A percentile compares a stretch with the other conserved stretches of the same genome.
Conservation (phyloP, 108 stramenopile species). For the Hondaea fermentalgiana region DNA sequence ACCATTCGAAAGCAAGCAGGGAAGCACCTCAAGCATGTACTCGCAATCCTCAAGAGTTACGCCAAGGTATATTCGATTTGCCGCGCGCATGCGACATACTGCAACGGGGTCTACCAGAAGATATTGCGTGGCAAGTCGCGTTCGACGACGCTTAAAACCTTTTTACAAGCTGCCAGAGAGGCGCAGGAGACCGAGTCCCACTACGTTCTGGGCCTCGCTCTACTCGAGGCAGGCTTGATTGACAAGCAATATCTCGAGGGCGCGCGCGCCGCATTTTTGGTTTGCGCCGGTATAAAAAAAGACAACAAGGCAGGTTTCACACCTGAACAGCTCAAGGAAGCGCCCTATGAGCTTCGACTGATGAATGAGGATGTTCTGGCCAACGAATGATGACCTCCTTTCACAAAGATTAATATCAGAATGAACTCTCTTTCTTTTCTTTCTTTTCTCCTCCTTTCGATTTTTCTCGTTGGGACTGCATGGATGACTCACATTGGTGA, state of each 20-base stretch:
- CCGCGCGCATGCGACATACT: background rate
- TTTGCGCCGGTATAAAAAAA: background rate
- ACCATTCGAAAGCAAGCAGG: background rate
- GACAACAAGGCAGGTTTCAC: background rate
- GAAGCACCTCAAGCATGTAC: background rate
- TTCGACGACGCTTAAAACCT: background rate
- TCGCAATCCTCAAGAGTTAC: background rate
- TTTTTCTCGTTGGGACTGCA: background rate
- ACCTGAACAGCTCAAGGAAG: background rate
- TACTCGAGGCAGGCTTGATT: background rate
- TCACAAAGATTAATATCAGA: background rate
- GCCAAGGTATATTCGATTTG: background rate
- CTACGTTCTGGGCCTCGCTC: background rate
- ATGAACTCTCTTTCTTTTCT: background rate
- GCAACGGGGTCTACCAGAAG: background rate
- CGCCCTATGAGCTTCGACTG: no score
- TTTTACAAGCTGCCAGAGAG: background rate
- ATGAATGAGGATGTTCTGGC: no score
- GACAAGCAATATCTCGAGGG: background rate
- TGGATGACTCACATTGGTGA: background rate
- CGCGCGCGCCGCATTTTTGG: background rate
- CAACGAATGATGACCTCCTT: background rate
- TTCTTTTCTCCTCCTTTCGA: background rate
- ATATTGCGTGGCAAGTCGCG: background rate
- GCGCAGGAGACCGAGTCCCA: background rate